phyloP scores from a whole-genome alignment of 768 basidiomycete genomes.

The Vararia minispora region DNA sequence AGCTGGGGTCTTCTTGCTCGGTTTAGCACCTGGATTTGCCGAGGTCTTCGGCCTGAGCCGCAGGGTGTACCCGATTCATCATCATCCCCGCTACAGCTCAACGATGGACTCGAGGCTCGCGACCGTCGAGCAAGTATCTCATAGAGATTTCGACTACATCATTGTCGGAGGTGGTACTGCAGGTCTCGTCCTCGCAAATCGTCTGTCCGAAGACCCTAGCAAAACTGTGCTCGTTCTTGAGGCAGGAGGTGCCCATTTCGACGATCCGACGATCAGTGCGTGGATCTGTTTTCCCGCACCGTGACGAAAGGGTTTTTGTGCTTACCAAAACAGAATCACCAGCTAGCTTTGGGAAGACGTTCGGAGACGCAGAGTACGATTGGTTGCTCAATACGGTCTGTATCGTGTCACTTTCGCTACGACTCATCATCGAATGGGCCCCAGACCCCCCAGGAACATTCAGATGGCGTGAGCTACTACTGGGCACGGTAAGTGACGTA shows the following conservation, averaged over 20 bases:
- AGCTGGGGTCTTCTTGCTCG: too few species aligned
- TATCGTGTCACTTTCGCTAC: too few species aligned
- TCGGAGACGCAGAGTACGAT: conserved; percentile 11
- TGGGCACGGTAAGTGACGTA: conserved; percentile 12
- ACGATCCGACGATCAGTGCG: conserved; percentile 7
- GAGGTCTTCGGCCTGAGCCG: too few species aligned
- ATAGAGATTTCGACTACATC: conserved; percentile 7
- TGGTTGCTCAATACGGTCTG: conserved; percentile 13
- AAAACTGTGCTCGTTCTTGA: conserved; percentile 11
- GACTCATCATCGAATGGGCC: not conserved
- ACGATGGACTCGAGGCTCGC: too few species aligned
- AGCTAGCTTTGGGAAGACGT: conserved; percentile 11
- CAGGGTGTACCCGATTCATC: too few species aligned
- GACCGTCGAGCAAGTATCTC: conserved; percentile 9
- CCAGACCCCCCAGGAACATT: conserved; percentile 12
- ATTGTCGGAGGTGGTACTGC: conserved; percentile 11
- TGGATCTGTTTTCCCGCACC: too few species aligned
- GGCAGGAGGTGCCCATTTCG: conserved; percentile 7
- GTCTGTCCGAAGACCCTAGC: conserved; percentile 11
- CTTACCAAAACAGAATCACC: too few species aligned
- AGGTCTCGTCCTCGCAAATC: conserved; percentile 11
- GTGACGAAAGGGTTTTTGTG: too few species aligned
- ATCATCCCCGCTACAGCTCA: too few species aligned
- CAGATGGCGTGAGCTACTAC: conserved; percentile 2
- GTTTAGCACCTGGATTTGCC: too few species aligned